A percentile compares a stretch with the other conserved stretches of the same genome.
These are phyloP conservation scores for Calophaca sinica DNA, from an alignment of 306 rosid species.

Conservation along the genomic window DNA sequence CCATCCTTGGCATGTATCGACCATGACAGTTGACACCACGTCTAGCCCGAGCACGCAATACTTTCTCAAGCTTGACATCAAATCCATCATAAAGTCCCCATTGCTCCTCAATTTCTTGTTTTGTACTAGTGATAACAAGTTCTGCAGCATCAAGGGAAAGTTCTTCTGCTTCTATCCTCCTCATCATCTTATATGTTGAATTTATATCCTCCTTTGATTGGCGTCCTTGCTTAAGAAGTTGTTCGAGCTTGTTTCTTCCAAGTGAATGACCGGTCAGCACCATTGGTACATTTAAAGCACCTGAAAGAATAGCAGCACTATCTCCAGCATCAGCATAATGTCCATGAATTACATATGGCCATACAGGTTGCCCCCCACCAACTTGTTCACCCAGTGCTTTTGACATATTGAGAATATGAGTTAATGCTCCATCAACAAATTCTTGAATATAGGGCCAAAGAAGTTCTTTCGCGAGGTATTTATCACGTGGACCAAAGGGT, in stretches of 20 bases:
- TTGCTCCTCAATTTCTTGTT: slow-evolving; percentile 89
- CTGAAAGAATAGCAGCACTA: slow-evolving; percentile 89
- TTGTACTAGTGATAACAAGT: slow-evolving; percentile 91
- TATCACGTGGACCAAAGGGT: slow-evolving; percentile 90
- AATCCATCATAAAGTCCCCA: slow-evolving; percentile 98
- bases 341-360: slow-evolving; percentile 96
- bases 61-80: slow-evolving; percentile 90
- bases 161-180: slow-evolving; percentile 93
- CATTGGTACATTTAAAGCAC: slow-evolving; percentile 94
- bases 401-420: slow-evolving; percentile 92
- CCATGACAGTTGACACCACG: slow-evolving; percentile 88
- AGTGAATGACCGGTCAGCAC: slow-evolving; percentile 91
- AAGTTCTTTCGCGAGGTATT: slow-evolving; percentile 78
- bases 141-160: slow-evolving; percentile 93
- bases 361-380: slow-evolving; percentile 79
- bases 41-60: slow-evolving; percentile 84
- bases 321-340: slow-evolving; percentile 97
- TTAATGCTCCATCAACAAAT: slow-evolving; percentile 89
- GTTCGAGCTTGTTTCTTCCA: slow-evolving; percentile 93
- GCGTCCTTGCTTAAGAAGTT: slow-evolving; percentile 90
- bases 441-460: slow-evolving; percentile 94
- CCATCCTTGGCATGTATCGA: slow-evolving; percentile 95
- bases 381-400: slow-evolving; percentile 91
- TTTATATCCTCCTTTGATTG: slow-evolving; percentile 92
- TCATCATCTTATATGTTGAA: slow-evolving; percentile 84